Evolutionary conservation across 768 basidiomycete species (phyloP).

Genomic region (Trametes elegans): DNA sequence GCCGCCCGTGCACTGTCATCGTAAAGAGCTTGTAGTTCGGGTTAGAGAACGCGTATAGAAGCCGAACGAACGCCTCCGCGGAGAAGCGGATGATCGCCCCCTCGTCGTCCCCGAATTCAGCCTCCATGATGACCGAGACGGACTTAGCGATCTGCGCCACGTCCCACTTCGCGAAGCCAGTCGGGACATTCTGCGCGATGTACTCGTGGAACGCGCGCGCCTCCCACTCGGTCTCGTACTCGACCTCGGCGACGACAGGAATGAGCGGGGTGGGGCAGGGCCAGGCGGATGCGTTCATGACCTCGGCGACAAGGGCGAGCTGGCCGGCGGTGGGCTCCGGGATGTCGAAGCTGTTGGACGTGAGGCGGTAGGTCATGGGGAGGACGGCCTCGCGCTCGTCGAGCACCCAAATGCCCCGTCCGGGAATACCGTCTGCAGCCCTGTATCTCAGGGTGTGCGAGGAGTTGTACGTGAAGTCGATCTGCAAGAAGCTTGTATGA

Average conservation of each 20-base stretch:
- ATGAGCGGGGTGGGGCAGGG: neutral
- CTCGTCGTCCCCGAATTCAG: neutral
- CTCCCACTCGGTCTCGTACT: neutral
- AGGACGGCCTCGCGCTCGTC: neutral
- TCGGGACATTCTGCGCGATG: no score
- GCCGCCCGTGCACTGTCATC: neutral
- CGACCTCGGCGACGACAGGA: neutral
- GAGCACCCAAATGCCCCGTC: neutral
- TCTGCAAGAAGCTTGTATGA: neutral
- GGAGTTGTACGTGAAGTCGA: neutral
- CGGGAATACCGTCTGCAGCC: neutral
- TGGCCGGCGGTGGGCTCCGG: neutral
- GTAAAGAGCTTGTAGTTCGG: neutral
- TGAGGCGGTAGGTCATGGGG: neutral
- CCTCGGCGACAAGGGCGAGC: neutral
- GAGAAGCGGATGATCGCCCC: neutral
- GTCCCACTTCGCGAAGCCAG: neutral
- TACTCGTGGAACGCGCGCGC: neutral
- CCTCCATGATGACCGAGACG: neutral
- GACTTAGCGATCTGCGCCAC: neutral
- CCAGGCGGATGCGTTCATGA: neutral
- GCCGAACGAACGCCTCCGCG: neutral
- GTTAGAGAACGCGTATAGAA: neutral
- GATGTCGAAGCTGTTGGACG: neutral
- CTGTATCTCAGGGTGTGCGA: neutral